Evolutionary conservation across 2,329 filamentous ascomycete genomes (phyloP), one percentile per base, ranked within the genome.

Genomic region (Volutella citrinella): DNA sequence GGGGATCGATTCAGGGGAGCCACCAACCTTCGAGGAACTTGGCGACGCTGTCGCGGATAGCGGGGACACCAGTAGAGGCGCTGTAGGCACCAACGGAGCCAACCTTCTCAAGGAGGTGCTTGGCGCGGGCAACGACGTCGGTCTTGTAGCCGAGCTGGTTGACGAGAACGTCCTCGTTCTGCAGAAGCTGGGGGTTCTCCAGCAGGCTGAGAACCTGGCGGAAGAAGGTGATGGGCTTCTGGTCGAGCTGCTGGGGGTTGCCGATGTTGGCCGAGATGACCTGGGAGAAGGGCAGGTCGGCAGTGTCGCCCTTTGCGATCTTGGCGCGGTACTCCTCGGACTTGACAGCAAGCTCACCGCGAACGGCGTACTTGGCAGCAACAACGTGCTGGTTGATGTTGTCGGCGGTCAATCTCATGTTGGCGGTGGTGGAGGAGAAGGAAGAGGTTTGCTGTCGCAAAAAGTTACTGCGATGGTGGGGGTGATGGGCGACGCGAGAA

Each of bases 141-240:
- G 79, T 68, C 72, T 95, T 84, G 72, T 97, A 98, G 46, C 84
- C 89, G 48, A 97, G 76, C 27, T 72, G 64, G 36, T 81, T 77
- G 57, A 82, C 67, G 45, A 97, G 69, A n/a, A 84, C 82, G 47
- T 91, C 78, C 61, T 88, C 80, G 52, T 94, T 82, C 57, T 95
- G 76, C 40, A 98, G 74, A 20, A 98, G 72, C 37, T 72, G 62
- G 1, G 93, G 93, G 70, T 97, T 90, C 73, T 98, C 93, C 39
- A 97, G 67, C 43, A 98, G 65, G 66, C 88, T 95, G 55, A 93
- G 77, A 18, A 98, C 93, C 69, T 98, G 91, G 52, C 93, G 83
- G 80, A 98, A 96, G 75, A 96, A 98, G 51, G 93, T 98, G 56
- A 98, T 91, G 56, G 93, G 93, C 74, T 97, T 94, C 76, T 98